Evolutionary conservation across 306 rosid species (phyloP).

Genomic region (Ziziphus jujuba): DNA sequence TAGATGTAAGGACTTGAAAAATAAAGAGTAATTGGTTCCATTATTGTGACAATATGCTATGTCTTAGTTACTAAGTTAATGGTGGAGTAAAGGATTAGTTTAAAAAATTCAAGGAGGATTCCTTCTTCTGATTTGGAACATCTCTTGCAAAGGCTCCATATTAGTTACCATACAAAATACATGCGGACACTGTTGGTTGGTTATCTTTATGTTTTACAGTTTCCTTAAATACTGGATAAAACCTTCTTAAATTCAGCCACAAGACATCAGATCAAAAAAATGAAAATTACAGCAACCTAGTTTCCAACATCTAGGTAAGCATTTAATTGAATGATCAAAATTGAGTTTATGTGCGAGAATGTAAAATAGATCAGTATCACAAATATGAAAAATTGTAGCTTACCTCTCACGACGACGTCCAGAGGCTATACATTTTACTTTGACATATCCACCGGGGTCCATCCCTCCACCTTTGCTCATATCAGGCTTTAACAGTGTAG

Average conservation of each 20-base stretch:
- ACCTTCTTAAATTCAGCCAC: background rate
- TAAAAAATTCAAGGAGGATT: no score
- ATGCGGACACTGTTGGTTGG: background rate
- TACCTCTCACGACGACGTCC: constrained; percentile 77
- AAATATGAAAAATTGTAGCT: constrained; percentile 16
- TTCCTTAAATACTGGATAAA: background rate
- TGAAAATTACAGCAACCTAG: no score
- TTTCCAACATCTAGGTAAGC: no score
- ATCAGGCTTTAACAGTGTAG: constrained; percentile 89
- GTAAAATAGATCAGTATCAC: constrained; percentile 5
- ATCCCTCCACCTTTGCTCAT: constrained; percentile 90
- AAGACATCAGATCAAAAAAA: background rate
- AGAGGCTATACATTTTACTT: constrained; percentile 88
- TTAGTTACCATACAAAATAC: background rate
- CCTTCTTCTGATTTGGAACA: background rate
- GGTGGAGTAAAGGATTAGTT: no score
- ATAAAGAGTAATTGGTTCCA: no score
- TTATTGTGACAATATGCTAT: no score
- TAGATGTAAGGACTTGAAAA: no score
- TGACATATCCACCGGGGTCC: constrained; percentile 96
- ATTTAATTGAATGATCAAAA: no score
- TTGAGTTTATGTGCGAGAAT: constrained; percentile 23
- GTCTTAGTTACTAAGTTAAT: no score
- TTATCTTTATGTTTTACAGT: background rate
- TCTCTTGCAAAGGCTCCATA: background rate